Conservation (phyloP, 371 early-diverging fungal genomes). For the Parasitella parasitica region DNA sequence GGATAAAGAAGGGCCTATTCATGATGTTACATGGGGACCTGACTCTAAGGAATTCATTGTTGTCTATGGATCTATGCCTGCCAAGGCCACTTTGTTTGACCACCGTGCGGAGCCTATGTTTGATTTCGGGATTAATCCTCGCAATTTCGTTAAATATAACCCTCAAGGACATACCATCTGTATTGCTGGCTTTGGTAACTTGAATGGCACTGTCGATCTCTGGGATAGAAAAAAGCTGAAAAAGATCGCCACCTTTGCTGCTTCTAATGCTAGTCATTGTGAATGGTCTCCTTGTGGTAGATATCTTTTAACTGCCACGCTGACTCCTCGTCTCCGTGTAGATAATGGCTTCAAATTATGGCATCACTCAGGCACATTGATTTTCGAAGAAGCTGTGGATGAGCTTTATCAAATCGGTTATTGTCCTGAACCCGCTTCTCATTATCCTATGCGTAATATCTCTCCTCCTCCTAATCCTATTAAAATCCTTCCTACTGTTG, state of each 20-base stretch:
- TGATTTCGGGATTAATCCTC: conserved; percentile 83
- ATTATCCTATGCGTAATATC: conserved; percentile 67
- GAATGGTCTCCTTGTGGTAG: conserved; percentile 95
- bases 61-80: conserved; percentile 92
- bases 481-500: conserved; percentile 30
- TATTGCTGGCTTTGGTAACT: conserved; percentile 95
- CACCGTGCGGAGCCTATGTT: conserved; percentile 82
- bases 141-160: conserved; percentile 87
- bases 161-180: conserved; percentile 87
- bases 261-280: conserved; percentile 80
- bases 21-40: conserved; percentile 95
- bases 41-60: conserved; percentile 94
- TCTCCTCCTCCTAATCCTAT: conserved; percentile 66
- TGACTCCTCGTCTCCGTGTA: conserved; percentile 92
- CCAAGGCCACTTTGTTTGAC: conserved; percentile 90
- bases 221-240: conserved; percentile 87
- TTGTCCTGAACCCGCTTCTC: conserved; percentile 65
- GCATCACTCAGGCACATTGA: conserved; percentile 91
- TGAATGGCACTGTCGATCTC: conserved; percentile 90
- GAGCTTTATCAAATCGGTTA: conserved; percentile 89
- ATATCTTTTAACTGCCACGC: conserved; percentile 87
- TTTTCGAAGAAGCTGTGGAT: conserved; percentile 70
- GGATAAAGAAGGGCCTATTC: conserved; percentile 90
- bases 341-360: conserved; percentile 96
- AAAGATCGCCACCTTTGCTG: conserved; percentile 78